Conservation (phyloP, 768 basidiomycete genomes). For the Leccinum disarticulatum region DNA sequence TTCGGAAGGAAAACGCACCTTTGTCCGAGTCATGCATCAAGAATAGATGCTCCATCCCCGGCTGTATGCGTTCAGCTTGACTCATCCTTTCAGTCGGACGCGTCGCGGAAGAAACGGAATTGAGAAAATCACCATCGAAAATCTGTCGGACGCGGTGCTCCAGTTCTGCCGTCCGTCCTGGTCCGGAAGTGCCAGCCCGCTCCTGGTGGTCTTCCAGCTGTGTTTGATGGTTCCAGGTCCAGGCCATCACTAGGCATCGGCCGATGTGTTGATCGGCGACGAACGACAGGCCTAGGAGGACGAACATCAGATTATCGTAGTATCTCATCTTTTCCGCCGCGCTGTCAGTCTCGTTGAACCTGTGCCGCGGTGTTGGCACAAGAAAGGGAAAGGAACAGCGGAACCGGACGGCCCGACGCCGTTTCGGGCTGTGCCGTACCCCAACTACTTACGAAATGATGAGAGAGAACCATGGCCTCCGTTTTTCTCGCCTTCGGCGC, state of each 20-base stretch:
- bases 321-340: not conserved
- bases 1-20: constrained; percentile 11
- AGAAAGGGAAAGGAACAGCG: not conserved
- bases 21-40: not conserved
- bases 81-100: not conserved
- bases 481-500: not conserved
- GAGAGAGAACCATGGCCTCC: not conserved
- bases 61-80: constrained; percentile 10
- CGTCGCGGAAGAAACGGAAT: not conserved
- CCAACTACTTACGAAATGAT: not conserved
- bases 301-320: not conserved
- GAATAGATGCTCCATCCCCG: constrained; percentile 19
- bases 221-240: not conserved
- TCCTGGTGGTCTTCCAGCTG: not conserved
- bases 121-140: not conserved
- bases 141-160: not conserved
- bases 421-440: not conserved
- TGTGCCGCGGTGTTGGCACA: not conserved
- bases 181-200: not conserved
- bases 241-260: not conserved
- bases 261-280: not conserved
- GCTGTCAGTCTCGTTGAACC: not conserved
- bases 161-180: not conserved
- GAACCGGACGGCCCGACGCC: not conserved
- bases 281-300: not conserved